A percentile compares a stretch with the other conserved stretches of the same genome.
Conservation (phyloP, 345 rosid species). For the Lepidium africanum region DNA sequence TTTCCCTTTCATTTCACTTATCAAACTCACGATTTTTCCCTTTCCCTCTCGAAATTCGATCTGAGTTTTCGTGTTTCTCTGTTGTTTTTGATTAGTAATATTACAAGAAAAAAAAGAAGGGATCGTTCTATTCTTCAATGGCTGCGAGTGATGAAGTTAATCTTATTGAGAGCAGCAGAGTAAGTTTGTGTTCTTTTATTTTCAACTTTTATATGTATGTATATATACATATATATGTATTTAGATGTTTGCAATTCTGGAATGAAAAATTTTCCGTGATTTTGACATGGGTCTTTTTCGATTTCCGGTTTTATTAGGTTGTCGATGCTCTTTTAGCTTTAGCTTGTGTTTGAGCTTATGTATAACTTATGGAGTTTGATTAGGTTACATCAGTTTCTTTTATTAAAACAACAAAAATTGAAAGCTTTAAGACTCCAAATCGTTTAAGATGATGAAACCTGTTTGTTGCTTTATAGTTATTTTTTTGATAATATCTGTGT, state of each 20-base stretch:
- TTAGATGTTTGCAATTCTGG: neutral
- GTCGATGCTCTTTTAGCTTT: neutral
- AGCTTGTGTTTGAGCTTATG: conserved; percentile 6
- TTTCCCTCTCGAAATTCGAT: neutral
- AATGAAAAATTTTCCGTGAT: neutral
- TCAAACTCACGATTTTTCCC: neutral
- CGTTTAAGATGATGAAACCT: conserved; percentile 16
- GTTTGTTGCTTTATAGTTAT: conserved; percentile 7
- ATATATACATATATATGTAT: neutral
- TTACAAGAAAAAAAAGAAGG: neutral
- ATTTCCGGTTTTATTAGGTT: conserved; percentile 6
- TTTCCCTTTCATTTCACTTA: conserved; percentile 2
- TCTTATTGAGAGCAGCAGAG: conserved; percentile 73
- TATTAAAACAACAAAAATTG: neutral
- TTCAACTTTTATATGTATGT: neutral
- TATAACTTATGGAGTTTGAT: neutral
- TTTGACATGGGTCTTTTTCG: conserved; percentile 22
- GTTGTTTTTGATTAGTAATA: neutral
- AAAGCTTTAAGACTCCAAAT: neutral
- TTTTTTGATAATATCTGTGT: neutral
- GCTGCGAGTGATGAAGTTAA: conserved; percentile 63
- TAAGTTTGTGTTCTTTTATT: conserved; percentile 14
- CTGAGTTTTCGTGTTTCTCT: conserved; percentile 12
- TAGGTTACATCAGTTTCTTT: conserved; percentile 1
- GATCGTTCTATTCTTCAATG: conserved; percentile 30